A percentile compares a stretch with the other conserved stretches of the same genome.
Evolutionary conservation across 805 yeast species (phyloP).

Genomic region (Cyberlindnera lachancei): DNA sequence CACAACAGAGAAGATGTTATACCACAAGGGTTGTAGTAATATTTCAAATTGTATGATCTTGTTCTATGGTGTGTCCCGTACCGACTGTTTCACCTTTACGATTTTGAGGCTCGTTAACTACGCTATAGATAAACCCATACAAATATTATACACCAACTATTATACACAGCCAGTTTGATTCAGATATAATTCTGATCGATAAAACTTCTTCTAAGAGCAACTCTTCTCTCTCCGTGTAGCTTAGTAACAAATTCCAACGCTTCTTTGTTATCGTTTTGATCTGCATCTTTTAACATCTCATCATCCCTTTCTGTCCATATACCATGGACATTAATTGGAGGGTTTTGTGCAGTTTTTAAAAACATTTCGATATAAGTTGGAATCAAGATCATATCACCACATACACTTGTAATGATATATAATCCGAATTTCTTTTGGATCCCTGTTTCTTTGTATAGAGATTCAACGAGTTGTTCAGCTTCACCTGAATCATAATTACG

Average conservation of each 20-base stretch:
- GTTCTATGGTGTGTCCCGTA: background rate
- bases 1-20: background rate
- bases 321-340: slow-evolving; percentile 36
- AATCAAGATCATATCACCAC: slow-evolving; percentile 37
- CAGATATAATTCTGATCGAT: too few species aligned
- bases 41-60: background rate
- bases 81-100: background rate
- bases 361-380: slow-evolving; percentile 34
- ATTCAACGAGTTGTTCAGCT: slow-evolving; percentile 35
- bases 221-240: slow-evolving; percentile 34
- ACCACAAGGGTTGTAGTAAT: background rate
- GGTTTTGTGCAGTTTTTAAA: slow-evolving; percentile 33
- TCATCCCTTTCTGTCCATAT: slow-evolving; percentile 41
- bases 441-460: slow-evolving; percentile 34
- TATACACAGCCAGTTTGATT: too few species aligned
- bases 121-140: too few species aligned
- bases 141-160: too few species aligned
- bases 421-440: slow-evolving; percentile 35
- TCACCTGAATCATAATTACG: slow-evolving; percentile 34
- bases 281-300: slow-evolving; percentile 22
- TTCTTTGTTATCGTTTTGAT: slow-evolving; percentile 23
- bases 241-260: slow-evolving; percentile 26
- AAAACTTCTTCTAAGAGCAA: slow-evolving; percentile 34
- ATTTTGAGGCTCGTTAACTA: too few species aligned
- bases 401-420: slow-evolving; percentile 32